These are phyloP conservation scores for Akebia trifoliata DNA, from an alignment of 164 flowering plant species.

Conservation along the genomic window DNA sequence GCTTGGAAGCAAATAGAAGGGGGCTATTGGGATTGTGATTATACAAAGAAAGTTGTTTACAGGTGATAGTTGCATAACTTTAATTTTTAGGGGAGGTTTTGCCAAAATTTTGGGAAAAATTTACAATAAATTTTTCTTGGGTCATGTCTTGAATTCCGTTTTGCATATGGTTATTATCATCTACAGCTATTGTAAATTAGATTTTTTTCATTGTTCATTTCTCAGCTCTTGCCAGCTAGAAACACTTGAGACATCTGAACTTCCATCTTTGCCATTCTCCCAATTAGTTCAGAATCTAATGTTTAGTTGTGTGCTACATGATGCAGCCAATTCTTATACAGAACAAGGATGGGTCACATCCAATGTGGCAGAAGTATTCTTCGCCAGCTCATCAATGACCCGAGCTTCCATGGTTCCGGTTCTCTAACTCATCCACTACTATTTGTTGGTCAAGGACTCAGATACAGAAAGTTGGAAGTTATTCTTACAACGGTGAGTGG, in stretches of 20 bases:
- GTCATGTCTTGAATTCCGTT: too few relatives aligned
- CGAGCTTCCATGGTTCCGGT: constrained; percentile 21
- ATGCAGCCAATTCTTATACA: neutral
- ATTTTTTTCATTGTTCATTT: too few relatives aligned
- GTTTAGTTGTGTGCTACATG: neutral
- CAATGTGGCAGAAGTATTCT: constrained; percentile 47
- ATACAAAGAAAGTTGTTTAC: too few relatives aligned
- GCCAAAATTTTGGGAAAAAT: too few relatives aligned
- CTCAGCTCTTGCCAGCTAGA: neutral
- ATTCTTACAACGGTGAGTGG: constrained; percentile 79
- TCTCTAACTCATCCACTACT: constrained; percentile 46
- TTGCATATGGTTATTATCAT: too few relatives aligned
- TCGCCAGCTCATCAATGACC: constrained; percentile 34
- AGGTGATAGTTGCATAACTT: too few relatives aligned
- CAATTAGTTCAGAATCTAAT: neutral
- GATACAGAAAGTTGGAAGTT: constrained; percentile 78
- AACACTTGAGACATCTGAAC: neutral
- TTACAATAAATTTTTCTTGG: too few relatives aligned
- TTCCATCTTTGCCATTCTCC: neutral
- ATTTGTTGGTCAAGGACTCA: constrained; percentile 62
- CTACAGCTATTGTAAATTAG: too few relatives aligned
- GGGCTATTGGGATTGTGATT: too few relatives aligned
- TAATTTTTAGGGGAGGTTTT: too few relatives aligned
- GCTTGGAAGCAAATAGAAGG: too few relatives aligned
- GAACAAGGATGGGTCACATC: constrained; percentile 39